Evolutionary conservation across 2,329 filamentous ascomycete genomes (phyloP), one percentile per base, ranked within the genome.

Genomic region (Amauroascus verrucosus): DNA sequence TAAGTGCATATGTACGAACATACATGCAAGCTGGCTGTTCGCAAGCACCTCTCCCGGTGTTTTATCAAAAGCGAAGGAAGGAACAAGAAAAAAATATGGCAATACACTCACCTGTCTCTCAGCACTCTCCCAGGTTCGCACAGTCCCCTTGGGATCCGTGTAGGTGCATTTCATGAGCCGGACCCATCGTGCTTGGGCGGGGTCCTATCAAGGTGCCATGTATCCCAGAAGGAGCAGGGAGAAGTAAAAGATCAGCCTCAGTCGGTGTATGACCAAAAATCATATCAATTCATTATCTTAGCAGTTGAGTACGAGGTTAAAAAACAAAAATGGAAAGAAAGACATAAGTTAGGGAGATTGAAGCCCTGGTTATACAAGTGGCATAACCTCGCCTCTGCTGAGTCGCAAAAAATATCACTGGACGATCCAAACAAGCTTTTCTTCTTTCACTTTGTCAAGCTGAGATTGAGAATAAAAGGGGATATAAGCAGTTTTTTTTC

Each of bases 81-180:
- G n/a, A n/a, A n/a, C n/a, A 43, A 18, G 8, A 35, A 38, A n/a
- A n/a, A 14, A 20, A n/a, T 30, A 48, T 20, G 49, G 41, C 22
- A 37, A 48, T n/a, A 35, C 55, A 37, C 63, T 57, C 57, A 73
- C 71, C 65, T 66, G 67, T 54, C 72, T 63, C 57, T 74, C 71
- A 3, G 69, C 70, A 6, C 69, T 70, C 57, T 75, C 72, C 72
- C 72, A 75, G 14, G 66, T 68, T 49, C 72, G 63, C 53, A 69
- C 58, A 6, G 70, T 64, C 4, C 72, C 72, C 22, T 69, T 58
- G 0, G 72, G 72, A 56, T 74, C 72, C 30, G 59, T 60, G 56
- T 74, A 75, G 2, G 65, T 72, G 9, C 66, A 68, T 55, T 72
- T 73, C 28, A 72, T 63, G 51, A 73, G 58, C 56, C 65, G 63